Conservation (phyloP, 768 basidiomycete genomes). For the Mycena kentingensis region DNA sequence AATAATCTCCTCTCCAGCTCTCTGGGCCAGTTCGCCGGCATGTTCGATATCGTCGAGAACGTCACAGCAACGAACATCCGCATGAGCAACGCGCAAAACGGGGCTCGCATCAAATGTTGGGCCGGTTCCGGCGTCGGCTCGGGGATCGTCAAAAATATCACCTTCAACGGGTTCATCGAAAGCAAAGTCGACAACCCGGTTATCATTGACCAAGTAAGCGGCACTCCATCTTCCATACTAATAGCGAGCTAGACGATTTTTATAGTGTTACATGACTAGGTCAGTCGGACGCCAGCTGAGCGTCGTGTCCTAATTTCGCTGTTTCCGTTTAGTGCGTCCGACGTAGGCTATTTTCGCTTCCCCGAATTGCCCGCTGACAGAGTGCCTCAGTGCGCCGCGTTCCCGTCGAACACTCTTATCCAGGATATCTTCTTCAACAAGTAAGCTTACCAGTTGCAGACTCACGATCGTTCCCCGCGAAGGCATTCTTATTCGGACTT, state of each 20-base stretch:
- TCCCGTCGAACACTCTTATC: slow-evolving; percentile 56
- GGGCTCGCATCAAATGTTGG: slow-evolving; percentile 69
- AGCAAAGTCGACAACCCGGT: slow-evolving; percentile 61
- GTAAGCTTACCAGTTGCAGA: slow-evolving; percentile 29
- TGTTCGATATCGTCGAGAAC: slow-evolving; percentile 64
- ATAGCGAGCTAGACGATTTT: neutral
- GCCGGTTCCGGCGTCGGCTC: slow-evolving; percentile 61
- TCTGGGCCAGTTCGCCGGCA: slow-evolving; percentile 54
- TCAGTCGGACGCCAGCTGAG: neutral
- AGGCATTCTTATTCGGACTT: slow-evolving; percentile 4
- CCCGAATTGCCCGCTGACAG: neutral
- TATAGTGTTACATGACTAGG: slow-evolving; percentile 15
- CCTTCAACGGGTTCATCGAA: slow-evolving; percentile 53
- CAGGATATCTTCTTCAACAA: slow-evolving; percentile 59
- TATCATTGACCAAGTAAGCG: slow-evolving; percentile 53
- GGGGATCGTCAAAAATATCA: slow-evolving; percentile 59
- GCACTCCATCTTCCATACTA: neutral
- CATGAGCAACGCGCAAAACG: slow-evolving; percentile 66
- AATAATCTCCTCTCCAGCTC: slow-evolving; percentile 39
- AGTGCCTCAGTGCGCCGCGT: slow-evolving; percentile 43
- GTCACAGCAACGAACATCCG: slow-evolving; percentile 57
- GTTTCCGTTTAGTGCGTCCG: slow-evolving; percentile 38
- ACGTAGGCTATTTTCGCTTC: slow-evolving; percentile 1
- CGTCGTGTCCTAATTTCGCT: neutral
- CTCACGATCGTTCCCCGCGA: neutral